Base-by-base conservation (phyloP, 2,329 filamentous ascomycete genomes). In the Aspergillus puulaauensis region DNA sequence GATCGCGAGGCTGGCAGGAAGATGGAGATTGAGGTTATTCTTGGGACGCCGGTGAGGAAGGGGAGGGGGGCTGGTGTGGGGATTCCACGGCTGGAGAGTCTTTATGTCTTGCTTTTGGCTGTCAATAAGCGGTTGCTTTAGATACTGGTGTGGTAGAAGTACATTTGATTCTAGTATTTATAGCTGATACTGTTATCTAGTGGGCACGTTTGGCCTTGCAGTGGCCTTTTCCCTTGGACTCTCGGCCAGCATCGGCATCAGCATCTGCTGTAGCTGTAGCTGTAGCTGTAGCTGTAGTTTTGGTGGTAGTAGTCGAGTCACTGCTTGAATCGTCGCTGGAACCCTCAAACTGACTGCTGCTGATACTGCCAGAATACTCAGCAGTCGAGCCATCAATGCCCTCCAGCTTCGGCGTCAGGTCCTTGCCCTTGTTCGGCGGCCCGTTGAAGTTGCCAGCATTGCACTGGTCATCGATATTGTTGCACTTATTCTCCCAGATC, bases 401-500 rank as follows among this genome's bases (percentile, higher is more conserved):
- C 41, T 50, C 41, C n/a, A 52, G 35, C 6, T 27, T 17, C 1
- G 71, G 71, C 3, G 70, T 76, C 8, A 80, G 63, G 35, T 68
- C 70, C 66, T 77, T 71, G 54, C 71, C 75, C 61, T 73, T 72
- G 63, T 78, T 74, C 0, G 77, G 77, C 6, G 79, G 79, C 1
- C 78, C 79, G 17, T 70, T 68, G 64, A 71, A 79, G 60, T 77
- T 70, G 9, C 70, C 70, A 12, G 72, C 71, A 5, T 62, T 72
- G 70, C 80, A 82, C 24, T 67, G 63, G 14, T 71, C 67, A 40
- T 77, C 68, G 60, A 82, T 73, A 19, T 56, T 69, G 44, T 72
- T 70, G 75, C 89, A 91, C 75, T 87, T 88, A 12, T 73, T 68
- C 66, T 85, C 81, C 85, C 85, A 90, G 35, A 82, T 74, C 48